Evolutionary conservation across 805 yeast species (phyloP).

Genomic region (Candida parachauliodes): DNA sequence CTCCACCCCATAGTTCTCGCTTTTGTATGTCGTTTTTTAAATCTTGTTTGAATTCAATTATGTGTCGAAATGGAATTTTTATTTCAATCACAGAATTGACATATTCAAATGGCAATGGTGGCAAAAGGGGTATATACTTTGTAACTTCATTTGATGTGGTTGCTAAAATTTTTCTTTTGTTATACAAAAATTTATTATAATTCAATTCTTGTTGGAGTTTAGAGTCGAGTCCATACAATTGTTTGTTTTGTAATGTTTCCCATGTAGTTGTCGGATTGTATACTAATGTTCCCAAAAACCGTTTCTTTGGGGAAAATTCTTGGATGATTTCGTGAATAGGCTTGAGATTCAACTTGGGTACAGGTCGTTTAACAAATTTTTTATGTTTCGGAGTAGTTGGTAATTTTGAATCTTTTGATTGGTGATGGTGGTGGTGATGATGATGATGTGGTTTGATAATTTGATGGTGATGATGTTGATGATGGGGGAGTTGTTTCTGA

Average conservation of each 20-base stretch:
- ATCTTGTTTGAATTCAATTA: constrained; percentile 35
- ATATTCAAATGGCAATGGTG: constrained; percentile 35
- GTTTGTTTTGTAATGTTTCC: constrained; percentile 32
- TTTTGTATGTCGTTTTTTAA: constrained; percentile 33
- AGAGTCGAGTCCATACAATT: constrained; percentile 27
- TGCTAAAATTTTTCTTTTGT: constrained; percentile 19
- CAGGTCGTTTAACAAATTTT: constrained; percentile 7
- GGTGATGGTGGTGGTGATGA: background rate
- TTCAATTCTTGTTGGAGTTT: constrained; percentile 27
- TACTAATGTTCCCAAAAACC: constrained; percentile 50
- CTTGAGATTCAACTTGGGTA: constrained; percentile 14
- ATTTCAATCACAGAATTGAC: constrained; percentile 47
- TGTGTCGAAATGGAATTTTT: constrained; percentile 47
- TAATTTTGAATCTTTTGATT: background rate
- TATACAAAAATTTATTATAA: constrained; percentile 24
- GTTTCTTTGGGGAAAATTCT: constrained; percentile 28
- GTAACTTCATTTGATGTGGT: constrained; percentile 3
- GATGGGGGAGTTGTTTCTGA: background rate
- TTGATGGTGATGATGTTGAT: constrained; percentile 6
- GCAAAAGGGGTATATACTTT: constrained; percentile 35
- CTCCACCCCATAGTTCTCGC: constrained; percentile 74
- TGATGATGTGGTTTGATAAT: background rate
- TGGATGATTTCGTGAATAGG: constrained; percentile 20
- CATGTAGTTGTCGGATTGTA: constrained; percentile 57
- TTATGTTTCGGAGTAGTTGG: background rate